Conservation (phyloP, 2,329 filamentous ascomycete species). For the Parastagonospora avenae region DNA sequence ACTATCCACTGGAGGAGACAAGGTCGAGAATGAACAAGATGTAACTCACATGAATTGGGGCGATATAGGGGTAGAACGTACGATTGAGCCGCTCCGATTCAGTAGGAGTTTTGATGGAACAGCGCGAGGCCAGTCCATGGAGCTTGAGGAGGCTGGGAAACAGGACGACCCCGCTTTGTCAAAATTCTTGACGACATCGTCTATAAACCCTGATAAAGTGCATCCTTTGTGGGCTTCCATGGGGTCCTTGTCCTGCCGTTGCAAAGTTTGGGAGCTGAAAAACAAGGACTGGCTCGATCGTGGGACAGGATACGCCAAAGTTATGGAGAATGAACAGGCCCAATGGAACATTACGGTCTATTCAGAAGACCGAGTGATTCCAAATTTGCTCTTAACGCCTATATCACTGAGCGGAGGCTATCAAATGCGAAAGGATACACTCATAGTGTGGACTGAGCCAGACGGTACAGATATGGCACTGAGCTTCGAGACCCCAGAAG, state of each 20-base stretch:
- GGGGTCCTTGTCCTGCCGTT: not conserved
- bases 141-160: no score
- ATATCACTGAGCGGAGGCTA: not conserved
- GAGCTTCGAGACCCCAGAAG: slow-evolving; percentile 94
- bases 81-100: no score
- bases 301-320: not conserved
- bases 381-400: not conserved
- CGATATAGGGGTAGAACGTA: not conserved
- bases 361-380: not conserved
- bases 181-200: not conserved
- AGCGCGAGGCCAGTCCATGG: no score
- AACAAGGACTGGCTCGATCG: not conserved
- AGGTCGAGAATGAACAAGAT: not conserved
- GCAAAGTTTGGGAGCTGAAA: not conserved
- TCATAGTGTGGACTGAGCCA: slow-evolving; percentile 94
- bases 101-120: no score
- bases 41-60: no score
- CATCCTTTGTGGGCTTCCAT: not conserved
- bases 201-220: not conserved
- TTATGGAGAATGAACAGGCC: not conserved
- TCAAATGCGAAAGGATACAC: slow-evolving; percentile 68
- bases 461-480: slow-evolving; percentile 92
- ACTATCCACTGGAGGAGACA: not conserved
- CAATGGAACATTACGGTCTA: not conserved
- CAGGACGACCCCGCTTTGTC: no score